Conservation (phyloP, 1,284 basidiomycete species). For the Boletus sp. region DNA sequence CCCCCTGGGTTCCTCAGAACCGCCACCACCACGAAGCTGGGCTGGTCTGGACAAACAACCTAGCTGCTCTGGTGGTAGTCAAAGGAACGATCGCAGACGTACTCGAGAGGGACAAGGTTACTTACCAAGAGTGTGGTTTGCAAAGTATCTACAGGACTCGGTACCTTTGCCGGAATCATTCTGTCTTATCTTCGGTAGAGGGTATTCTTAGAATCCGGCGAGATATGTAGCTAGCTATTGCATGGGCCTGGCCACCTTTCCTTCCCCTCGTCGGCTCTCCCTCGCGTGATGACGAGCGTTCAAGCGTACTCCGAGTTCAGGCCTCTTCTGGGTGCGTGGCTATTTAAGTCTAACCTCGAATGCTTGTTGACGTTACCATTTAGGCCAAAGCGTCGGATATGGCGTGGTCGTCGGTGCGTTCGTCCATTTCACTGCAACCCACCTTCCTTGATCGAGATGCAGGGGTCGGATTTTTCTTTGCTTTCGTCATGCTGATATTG, state of each 20-base stretch:
- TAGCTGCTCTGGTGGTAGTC: too few relatives aligned
- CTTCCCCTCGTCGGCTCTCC: neutral
- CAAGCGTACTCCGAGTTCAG: conserved; percentile 26
- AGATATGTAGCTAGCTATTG: conserved; percentile 3
- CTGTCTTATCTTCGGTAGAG: neutral
- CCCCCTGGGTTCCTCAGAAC: too few relatives aligned
- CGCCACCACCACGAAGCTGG: too few relatives aligned
- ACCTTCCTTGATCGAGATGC: neutral
- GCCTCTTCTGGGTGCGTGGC: conserved; percentile 22
- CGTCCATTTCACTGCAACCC: neutral
- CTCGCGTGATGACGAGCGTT: conserved; percentile 13
- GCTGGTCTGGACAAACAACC: too few relatives aligned
- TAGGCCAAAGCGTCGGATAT: conserved; percentile 47
- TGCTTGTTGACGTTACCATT: neutral
- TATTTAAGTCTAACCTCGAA: neutral
- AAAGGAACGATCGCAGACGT: too few relatives aligned
- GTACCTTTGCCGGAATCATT: too few relatives aligned
- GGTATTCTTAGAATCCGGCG: neutral
- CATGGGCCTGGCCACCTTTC: neutral
- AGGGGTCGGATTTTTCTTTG: conserved; percentile 52
- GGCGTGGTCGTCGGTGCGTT: conserved; percentile 45
- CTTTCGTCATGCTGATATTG: conserved; percentile 43
- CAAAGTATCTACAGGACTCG: too few relatives aligned
- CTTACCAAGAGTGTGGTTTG: too few relatives aligned
- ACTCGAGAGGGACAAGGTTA: too few relatives aligned